Base-by-base conservation (phyloP, 1,284 basidiomycete genomes). In the Singerocomus inundabilis region DNA sequence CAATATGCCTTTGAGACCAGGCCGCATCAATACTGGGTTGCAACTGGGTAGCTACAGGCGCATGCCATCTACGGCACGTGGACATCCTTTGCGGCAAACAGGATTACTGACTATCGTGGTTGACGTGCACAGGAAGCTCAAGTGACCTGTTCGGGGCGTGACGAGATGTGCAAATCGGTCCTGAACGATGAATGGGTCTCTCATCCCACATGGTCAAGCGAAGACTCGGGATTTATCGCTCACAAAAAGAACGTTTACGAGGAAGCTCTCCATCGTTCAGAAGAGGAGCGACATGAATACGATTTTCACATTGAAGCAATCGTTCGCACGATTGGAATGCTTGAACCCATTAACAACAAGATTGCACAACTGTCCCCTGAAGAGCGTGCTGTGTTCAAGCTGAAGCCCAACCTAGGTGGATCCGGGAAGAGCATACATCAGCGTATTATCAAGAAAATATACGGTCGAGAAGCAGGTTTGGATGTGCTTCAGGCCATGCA, bases 301-400 rank as follows among this genome's bases (percentile, higher is more conserved):
- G 96, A 98, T 70, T 99, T 97, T 75, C 93, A 99, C 69, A 93
- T 98, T 62, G 96, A 98, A 66, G 96, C 94, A n/a, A 92, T 98
- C 61, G 79, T 88, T 18, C 88, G 94, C 43, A 98, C 96, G 8
- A 96, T 98, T 60, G 80, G 84, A 7, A 79, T 94, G 58, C 85
- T 99, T 25, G 96, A 99, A 64, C 94, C 96, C 1, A 87, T 98
- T 58, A 88, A 89, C 62, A 86, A 86, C 67, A 92, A 96, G 68
- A 93, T 98, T 61, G 78, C 83, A 16, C 82, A 85, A 56, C 85
- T 98, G 72, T 80, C 79, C 48, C 76, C 78, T 0, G 93, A 96
- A 51, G 95, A 98, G 59, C 83, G 91, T 36, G 77, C 77, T 1
- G 78, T 77, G 49, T 97, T 93, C 78, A 93, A 93, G 65, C 79